A percentile compares a stretch with the other conserved stretches of the same genome.
These are phyloP conservation scores for Quercus agrifolia DNA, from an alignment of 306 rosid species.

Conservation along the genomic window DNA sequence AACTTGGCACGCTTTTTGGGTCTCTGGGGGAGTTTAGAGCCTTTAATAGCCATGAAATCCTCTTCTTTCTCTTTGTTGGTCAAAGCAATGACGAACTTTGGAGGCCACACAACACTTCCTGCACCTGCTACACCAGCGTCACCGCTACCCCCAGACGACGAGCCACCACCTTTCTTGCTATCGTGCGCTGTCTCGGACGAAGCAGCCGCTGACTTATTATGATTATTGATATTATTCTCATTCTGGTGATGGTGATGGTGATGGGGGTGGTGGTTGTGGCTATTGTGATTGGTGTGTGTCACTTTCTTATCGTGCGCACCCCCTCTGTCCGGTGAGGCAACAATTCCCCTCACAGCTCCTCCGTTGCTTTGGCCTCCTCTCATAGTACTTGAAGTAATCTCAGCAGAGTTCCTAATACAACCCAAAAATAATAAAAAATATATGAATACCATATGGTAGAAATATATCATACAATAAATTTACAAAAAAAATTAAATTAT, in stretches of 20 bases:
- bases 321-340: slow-evolving; percentile 79
- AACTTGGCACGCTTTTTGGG: slow-evolving; percentile 89
- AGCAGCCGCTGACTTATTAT: slow-evolving; percentile 63
- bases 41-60: slow-evolving; percentile 88
- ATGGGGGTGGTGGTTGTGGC: slow-evolving; percentile 17
- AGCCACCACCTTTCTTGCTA: slow-evolving; percentile 85
- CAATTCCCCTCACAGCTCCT: slow-evolving; percentile 62
- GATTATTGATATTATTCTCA: slow-evolving; percentile 19
- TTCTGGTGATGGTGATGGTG: slow-evolving; percentile 8
- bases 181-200: slow-evolving; percentile 92
- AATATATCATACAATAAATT: background rate
- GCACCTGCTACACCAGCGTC: slow-evolving; percentile 61
- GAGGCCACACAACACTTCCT: slow-evolving; percentile 70
- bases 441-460: slow-evolving; percentile 13
- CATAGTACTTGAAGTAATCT: slow-evolving; percentile 60
- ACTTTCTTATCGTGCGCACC: slow-evolving; percentile 89
- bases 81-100: slow-evolving; percentile 84
- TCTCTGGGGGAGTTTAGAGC: slow-evolving; percentile 85
- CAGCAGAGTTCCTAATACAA: slow-evolving; percentile 72
- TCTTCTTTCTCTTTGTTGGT: slow-evolving; percentile 95
- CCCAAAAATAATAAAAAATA: background rate
- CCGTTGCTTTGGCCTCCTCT: slow-evolving; percentile 81
- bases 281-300: background rate
- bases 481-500: slow-evolving; percentile 9
- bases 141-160: slow-evolving; percentile 75